Evolutionary conservation across 2,329 filamentous ascomycete genomes (phyloP).

Genomic region (Colletotrichum navitas): DNA sequence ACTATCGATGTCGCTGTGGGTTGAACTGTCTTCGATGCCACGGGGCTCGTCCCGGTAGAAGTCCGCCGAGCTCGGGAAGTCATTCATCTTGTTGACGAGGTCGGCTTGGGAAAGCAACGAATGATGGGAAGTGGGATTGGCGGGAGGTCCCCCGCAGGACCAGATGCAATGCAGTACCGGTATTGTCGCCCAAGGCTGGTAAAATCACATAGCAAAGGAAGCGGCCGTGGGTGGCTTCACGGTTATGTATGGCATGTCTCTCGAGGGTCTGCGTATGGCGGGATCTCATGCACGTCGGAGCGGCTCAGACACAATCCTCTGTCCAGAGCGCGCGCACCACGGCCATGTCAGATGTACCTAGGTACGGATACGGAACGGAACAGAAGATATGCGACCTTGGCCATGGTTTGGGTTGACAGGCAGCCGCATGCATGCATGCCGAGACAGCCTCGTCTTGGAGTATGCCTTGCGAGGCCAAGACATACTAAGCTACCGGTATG

Average conservation of each 20-base stretch:
- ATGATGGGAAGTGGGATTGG: not conserved
- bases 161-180: not conserved
- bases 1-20: slow-evolving; percentile 44
- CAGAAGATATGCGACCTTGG: slow-evolving; percentile 2
- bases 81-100: slow-evolving; percentile 45
- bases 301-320: slow-evolving; percentile 4
- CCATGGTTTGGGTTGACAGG: not conserved
- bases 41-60: slow-evolving; percentile 37
- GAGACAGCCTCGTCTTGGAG: slow-evolving; percentile 30
- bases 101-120: not conserved
- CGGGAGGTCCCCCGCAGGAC: slow-evolving; percentile 2
- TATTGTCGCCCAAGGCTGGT: not conserved
- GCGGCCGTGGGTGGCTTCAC: slow-evolving; percentile 14
- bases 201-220: not conserved
- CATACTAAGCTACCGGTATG: not conserved
- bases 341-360: not conserved
- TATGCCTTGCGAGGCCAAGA: slow-evolving; percentile 23
- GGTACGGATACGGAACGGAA: not conserved
- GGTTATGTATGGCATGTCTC: slow-evolving; percentile 26
- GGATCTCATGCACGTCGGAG: slow-evolving; percentile 24
- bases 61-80: slow-evolving; percentile 46
- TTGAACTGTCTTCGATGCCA: slow-evolving; percentile 17
- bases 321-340: slow-evolving; percentile 23
- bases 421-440: slow-evolving; percentile 30
- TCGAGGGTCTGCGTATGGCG: slow-evolving; percentile 9